phyloP scores from a whole-genome alignment of 441 rosid species.

The Adansonia gregorii region DNA sequence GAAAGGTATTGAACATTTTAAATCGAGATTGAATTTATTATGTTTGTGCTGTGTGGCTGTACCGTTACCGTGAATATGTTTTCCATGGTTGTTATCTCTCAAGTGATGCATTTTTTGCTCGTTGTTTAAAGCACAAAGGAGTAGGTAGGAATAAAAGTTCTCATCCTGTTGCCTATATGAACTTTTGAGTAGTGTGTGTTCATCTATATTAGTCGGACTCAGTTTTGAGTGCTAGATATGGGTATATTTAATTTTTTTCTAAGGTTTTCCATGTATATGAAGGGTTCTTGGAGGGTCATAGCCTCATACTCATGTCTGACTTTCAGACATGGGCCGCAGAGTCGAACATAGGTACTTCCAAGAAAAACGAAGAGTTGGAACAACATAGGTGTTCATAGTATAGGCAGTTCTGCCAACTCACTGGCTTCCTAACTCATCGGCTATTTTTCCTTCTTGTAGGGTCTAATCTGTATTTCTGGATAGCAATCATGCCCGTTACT shows the following conservation, averaged over 20 bases:
- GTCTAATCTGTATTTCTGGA: slow-evolving; percentile 96
- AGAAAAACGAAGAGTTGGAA: no score
- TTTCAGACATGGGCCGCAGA: no score
- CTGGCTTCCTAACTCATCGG: slow-evolving; percentile 9
- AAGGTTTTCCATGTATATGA: no score
- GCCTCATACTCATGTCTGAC: no score
- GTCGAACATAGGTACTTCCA: no score
- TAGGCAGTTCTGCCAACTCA: slow-evolving; percentile 19
- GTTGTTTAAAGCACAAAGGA: neutral
- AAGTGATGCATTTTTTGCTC: neutral
- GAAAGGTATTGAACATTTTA: slow-evolving; percentile 52
- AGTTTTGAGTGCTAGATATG: no score
- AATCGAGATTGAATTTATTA: slow-evolving; percentile 14
- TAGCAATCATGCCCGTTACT: slow-evolving; percentile 80
- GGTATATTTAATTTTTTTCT: no score
- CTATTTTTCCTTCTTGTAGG: slow-evolving; percentile 49
- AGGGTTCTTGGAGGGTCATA: no score
- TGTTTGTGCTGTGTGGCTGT: slow-evolving; percentile 12
- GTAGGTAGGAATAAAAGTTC: slow-evolving; percentile 3
- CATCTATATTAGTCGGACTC: neutral
- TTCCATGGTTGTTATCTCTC: slow-evolving; percentile 9
- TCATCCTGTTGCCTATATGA: slow-evolving; percentile 14
- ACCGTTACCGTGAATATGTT: neutral
- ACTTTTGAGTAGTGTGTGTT: neutral
- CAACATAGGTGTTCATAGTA: slow-evolving; percentile 1